A percentile compares a stretch with the other conserved stretches of the same genome.
phyloP scores from a whole-genome alignment of 75 land plant species.

The Selaginella tamariscina region DNA sequence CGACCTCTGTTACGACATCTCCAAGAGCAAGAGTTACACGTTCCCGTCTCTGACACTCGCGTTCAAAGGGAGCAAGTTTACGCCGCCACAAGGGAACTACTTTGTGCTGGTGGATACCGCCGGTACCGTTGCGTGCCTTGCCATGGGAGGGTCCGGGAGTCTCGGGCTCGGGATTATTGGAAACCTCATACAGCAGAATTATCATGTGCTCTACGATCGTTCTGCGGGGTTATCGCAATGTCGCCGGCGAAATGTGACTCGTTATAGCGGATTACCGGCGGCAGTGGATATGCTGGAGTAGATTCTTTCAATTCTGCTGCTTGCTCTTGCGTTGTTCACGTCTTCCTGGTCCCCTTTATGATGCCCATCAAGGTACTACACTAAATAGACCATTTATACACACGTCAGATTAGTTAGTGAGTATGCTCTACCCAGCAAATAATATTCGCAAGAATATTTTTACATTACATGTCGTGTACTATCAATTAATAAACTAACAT shows the following conservation, averaged over 20 bases:
- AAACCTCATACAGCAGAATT: slow-evolving; percentile 9
- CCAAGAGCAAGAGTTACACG: neutral
- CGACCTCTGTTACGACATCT: slow-evolving; percentile 56
- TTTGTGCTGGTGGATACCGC: slow-evolving; percentile 5
- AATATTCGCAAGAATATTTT: too few relatives aligned
- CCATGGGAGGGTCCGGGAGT: neutral
- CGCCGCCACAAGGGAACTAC: neutral
- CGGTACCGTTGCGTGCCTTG: neutral
- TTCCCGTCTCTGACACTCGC: neutral
- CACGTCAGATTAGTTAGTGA: too few relatives aligned
- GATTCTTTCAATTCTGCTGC: too few relatives aligned
- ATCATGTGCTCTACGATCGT: neutral
- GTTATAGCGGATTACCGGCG: slow-evolving; percentile 6
- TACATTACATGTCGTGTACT: too few relatives aligned
- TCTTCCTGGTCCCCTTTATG: too few relatives aligned
- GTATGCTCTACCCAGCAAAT: too few relatives aligned
- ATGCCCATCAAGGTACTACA: too few relatives aligned
- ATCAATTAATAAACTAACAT: too few relatives aligned
- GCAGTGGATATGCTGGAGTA: too few relatives aligned
- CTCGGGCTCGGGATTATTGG: slow-evolving; percentile 13
- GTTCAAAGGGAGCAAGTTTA: neutral
- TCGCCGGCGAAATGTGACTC: neutral
- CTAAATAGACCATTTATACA: too few relatives aligned
- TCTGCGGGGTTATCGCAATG: neutral
- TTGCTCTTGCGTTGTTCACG: too few relatives aligned